Conservation (phyloP, 345 rosid genomes). For the Camelina laxa region DNA sequence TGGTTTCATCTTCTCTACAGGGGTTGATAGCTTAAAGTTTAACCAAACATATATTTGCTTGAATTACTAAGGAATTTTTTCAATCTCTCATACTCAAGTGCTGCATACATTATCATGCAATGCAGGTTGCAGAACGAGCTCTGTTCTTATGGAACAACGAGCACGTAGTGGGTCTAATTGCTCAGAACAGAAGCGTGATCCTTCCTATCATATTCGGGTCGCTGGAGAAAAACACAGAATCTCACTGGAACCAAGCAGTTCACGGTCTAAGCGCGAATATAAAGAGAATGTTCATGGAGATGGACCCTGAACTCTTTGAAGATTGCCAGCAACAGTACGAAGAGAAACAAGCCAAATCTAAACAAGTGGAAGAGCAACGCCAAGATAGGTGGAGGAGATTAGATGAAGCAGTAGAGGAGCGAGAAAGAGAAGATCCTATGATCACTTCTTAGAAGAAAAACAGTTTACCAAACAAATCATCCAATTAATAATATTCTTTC, state of each 20-base stretch:
- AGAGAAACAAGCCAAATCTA: constrained; percentile 66
- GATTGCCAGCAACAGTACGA: constrained; percentile 67
- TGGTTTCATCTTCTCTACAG: background rate
- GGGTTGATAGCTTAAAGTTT: background rate
- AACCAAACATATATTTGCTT: background rate
- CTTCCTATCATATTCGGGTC: constrained; percentile 76
- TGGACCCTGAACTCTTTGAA: constrained; percentile 80
- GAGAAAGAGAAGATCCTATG: constrained; percentile 60
- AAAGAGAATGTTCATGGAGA: constrained; percentile 82
- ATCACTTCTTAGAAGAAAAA: constrained; percentile 24
- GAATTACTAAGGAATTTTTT: background rate
- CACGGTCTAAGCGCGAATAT: constrained; percentile 80
- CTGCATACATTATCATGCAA: constrained; percentile 1
- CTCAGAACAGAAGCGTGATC: constrained; percentile 69
- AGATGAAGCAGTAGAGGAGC: constrained; percentile 62
- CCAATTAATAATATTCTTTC: constrained; percentile 20
- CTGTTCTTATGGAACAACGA: constrained; percentile 94
- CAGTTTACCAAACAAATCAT: background rate
- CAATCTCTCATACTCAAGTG: constrained; percentile 2
- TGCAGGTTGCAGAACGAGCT: constrained; percentile 91
- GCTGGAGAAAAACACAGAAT: constrained; percentile 72
- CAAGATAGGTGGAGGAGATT: constrained; percentile 78
- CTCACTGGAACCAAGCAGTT: constrained; percentile 91
- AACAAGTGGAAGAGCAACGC: constrained; percentile 72
- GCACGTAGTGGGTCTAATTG: constrained; percentile 74